Percentiles rank a stretch among this genome's conserved stretches.
phyloP scores from a whole-genome alignment of 176 grass and related monocot species.

The Avena insularis region DNA sequence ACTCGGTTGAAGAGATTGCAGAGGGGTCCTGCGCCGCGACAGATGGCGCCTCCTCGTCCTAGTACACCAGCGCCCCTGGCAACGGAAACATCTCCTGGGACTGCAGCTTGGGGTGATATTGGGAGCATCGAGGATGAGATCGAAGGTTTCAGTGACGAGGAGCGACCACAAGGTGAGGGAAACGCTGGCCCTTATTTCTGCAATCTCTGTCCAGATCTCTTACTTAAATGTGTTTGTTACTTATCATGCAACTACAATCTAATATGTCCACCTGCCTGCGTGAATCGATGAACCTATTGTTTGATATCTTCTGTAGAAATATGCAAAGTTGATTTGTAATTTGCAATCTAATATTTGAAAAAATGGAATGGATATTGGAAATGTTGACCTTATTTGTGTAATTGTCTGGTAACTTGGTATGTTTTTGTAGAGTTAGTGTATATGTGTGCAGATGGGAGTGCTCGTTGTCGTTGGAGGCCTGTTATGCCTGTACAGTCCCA shows the following conservation, averaged over 20 bases:
- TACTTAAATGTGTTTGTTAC: neutral
- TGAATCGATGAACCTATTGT: neutral
- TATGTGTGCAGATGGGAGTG: neutral
- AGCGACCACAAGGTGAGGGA: conserved; percentile 48
- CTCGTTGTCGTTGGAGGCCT: neutral
- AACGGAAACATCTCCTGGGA: conserved; percentile 27
- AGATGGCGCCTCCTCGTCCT: conserved; percentile 18
- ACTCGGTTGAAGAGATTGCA: conserved; percentile 59
- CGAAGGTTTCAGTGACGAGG: conserved; percentile 64
- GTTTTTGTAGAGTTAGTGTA: neutral
- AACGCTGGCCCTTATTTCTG: neutral
- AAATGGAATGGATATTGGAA: neutral
- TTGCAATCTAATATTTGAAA: neutral
- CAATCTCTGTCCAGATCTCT: conserved; percentile 10
- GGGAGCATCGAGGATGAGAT: conserved; percentile 66
- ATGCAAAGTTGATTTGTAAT: neutral
- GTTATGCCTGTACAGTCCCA: neutral
- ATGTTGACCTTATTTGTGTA: neutral
- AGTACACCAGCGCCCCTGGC: neutral
- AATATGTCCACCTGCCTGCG: neutral
- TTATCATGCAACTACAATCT: conserved; percentile 18
- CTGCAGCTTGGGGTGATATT: neutral
- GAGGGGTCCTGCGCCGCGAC: conserved; percentile 43
- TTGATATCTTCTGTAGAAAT: neutral
- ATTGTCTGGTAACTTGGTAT: too few relatives aligned